These are phyloP conservation scores for Naganishia randhawae DNA, from an alignment of 768 basidiomycete genomes.

Conservation along the genomic window DNA sequence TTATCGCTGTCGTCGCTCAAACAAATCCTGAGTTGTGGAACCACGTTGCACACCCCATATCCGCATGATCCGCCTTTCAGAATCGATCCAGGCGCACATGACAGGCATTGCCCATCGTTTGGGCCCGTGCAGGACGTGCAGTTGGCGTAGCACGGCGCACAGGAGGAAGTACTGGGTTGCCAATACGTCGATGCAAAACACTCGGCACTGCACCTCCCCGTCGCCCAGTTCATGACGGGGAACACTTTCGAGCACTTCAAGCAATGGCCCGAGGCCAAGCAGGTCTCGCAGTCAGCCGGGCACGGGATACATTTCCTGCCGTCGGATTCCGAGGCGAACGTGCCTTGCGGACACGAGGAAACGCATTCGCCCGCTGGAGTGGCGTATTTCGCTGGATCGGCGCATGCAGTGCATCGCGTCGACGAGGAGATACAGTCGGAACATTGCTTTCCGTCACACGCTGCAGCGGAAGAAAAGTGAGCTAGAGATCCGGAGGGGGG, in stretches of 20 bases:
- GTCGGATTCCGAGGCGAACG: conserved; percentile 31
- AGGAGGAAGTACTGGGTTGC: conserved; percentile 33
- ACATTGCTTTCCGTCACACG: conserved; percentile 41
- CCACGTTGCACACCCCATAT: conserved; percentile 29
- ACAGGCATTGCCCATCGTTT: conserved; percentile 32
- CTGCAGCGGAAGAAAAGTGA: conserved; percentile 1
- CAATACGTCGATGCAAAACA: conserved; percentile 39
- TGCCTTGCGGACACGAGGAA: conserved; percentile 37
- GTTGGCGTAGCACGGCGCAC: conserved; percentile 36
- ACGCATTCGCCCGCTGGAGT: conserved; percentile 34
- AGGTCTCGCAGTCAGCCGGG: conserved; percentile 41
- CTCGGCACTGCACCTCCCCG: conserved; percentile 38
- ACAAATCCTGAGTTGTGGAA: conserved; percentile 34
- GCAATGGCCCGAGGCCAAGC: conserved; percentile 34
- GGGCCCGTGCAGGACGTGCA: conserved; percentile 39
- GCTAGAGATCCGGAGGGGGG: not conserved
- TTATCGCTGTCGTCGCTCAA: conserved; percentile 25
- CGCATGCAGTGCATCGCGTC: conserved; percentile 41
- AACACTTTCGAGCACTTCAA: conserved; percentile 35
- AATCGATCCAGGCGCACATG: conserved; percentile 39
- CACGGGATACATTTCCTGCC: conserved; percentile 40
- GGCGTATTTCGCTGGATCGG: conserved; percentile 32
- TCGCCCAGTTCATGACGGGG: conserved; percentile 33
- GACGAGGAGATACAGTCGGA: conserved; percentile 36
- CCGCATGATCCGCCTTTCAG: conserved; percentile 38